Evolutionary conservation across 75 land plant genomes (phyloP), one percentile per base, ranked within the genome.

Genomic region (Pseudotsuga menziesii): DNA sequence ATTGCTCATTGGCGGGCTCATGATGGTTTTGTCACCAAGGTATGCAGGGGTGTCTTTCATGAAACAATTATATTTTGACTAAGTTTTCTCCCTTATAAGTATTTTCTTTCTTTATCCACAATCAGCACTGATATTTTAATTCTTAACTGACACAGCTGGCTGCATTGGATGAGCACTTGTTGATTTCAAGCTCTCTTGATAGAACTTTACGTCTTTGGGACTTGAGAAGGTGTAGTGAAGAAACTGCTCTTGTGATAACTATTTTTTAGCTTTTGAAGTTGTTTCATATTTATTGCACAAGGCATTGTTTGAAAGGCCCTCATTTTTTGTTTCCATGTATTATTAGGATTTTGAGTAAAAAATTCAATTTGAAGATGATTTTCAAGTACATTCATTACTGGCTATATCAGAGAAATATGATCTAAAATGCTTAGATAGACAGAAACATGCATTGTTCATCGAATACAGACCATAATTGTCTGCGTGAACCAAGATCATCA

Each of bases 171-270:
- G 91, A 86, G 27, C 86, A 93, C 80, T 78, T 89, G 82, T 88
- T 94, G 73, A 85, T 94, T 58, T 93, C 98, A 52, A 93, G 98
- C 81, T 94, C 98, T 57, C 84, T 84, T 77, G 98, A 94, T 58
- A 88, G 66, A 76, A 93, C 93, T 56, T 61, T 94, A 44, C 79
- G 90, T 32, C 80, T 94, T 69, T 94, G 98, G 98, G 98, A 94
- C 73, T 82, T 94, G 58, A 82, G 98, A 76, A 89, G 89, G 98
- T 94, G 76, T 59, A 69, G 72, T 69, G 52, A 69, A 69, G n/a
- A 32, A 19, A 16, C 9, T 41, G 13, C 13, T 29, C 19, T 35
- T 69, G 48, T n/a, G 48, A 69, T 36, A 67, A 20, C 41, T 64
- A 67, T 69, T 39, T 9, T 9, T 36, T 39, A 44, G 52, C 52